Evolutionary conservation across 306 rosid genomes (phyloP), one percentile per base, ranked within the genome.

Genomic region (Acacia acuminata): DNA sequence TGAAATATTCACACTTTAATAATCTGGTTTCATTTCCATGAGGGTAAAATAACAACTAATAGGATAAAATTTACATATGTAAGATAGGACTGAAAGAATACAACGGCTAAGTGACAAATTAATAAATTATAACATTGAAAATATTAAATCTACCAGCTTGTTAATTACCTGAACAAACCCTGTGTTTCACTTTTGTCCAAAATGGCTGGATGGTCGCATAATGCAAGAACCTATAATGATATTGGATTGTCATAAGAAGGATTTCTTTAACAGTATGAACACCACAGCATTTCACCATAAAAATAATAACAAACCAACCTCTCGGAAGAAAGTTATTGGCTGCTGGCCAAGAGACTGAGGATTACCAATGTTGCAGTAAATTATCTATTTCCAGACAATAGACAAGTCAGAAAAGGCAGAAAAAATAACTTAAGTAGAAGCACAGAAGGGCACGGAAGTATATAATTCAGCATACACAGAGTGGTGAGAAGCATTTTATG

Each of bases 101-200:
- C 16, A 24, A 25, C 25, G 19, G 10, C 27, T 42, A 63, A 40
- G 19, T 2, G 30, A 43, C 17, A 60, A 16, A 16, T 50, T 50
- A 50, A 15, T 50, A 50, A 25, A 8, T 75, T 53, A 38, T 2
- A 36, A 56, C 34, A 55, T 38, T 6, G 42, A 38, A 6, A 38
- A 32, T 60, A 43, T 56, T 61, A 20, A 38, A 42, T 15, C 58
- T 40, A 24, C 27, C 30, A 36, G 32, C 20, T 75, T 53, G 24
- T 36, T 55, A 14, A 48, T 25, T 91, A 96, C 99, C 99, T 94
- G 97, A 94, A 96, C 85, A 96, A 76, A 85, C 96, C 94, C 90
- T 92, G 99, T 50, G 98, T 91, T 87, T 94, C 97, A 53, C 88
- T 87, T 79, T 61, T 94, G 91, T 94, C 98, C 94, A 96, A 89